Evolutionary conservation across 768 basidiomycete species (phyloP), one percentile per base, ranked within the genome.

Genomic region (Panaeolus papilionaceus): DNA sequence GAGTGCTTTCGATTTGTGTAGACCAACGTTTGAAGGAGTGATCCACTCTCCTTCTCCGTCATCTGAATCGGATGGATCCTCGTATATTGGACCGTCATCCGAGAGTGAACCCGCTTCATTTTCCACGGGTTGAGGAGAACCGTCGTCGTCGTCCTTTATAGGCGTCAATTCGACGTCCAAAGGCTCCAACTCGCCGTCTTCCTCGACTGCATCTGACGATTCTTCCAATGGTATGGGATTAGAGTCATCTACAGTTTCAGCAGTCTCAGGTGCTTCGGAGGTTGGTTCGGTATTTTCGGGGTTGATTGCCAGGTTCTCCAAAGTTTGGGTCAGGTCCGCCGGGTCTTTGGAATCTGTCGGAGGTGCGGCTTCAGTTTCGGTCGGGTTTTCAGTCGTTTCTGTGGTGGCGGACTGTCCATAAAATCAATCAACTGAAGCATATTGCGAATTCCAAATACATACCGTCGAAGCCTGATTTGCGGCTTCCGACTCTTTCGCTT

Each of bases 11-110:
- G 95, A 95, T 79, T 97, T 96, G 82, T 98, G 92, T 37, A 92
- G 74, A 9, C 82, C 86, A 68, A 95, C 90, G 74, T 98, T 99
- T 63, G 85, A 81, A 0, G 94, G 96, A 14, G 96, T 99, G 77
- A 99, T 98, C 98, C 98, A 99, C 75, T 96, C 96, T 8, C 95
- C 95, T 76, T 92, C 92, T 14, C 90, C 92, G 69, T 94, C 93
- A 68, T 94, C 93, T 20, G 86, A 84, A 68, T 90, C 89, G 0
- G 89, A 90, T 0, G 91, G 92, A 75, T 94, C 92, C 23, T 92
- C 92, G 71, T 87, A 93, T 11, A 93, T 70, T 1, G 84, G 83
- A 38, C 74, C 71, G 42, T 75, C 71, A 33, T 12, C 14, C 1
- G 28, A 2, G n/a, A 16, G 54, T 4, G 0, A 28, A 33, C 4